Evolutionary conservation across 768 basidiomycete genomes (phyloP).

Genomic region (Omphalotus guepiniiformis): DNA sequence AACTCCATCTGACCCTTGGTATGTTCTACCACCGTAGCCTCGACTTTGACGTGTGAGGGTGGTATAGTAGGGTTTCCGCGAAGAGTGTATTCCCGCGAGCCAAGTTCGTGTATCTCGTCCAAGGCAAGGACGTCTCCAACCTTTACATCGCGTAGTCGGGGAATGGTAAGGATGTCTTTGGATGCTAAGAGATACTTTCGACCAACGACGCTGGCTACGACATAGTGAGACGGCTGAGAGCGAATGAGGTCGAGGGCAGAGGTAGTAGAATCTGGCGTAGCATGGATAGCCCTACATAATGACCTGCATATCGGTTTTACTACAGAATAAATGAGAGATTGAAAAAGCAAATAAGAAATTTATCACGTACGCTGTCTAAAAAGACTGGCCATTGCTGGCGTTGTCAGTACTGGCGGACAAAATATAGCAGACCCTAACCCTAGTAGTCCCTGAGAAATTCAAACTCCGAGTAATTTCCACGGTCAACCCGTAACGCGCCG

Average conservation of each 20-base stretch:
- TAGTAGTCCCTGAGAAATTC: not conserved
- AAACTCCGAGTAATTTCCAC: too few relatives aligned
- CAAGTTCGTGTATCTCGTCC: conserved; percentile 88
- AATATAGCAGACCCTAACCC: not conserved
- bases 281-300: conserved; percentile 18
- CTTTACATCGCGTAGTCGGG: conserved; percentile 77
- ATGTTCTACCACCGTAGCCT: conserved; percentile 95
- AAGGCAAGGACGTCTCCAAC: conserved; percentile 85
- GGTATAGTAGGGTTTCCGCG: conserved; percentile 74
- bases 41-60: conserved; percentile 59
- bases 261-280: conserved; percentile 36
- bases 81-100: conserved; percentile 92
- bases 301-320: conserved; percentile 5
- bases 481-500: not conserved
- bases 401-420: not conserved
- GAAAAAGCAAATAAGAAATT: not conserved
- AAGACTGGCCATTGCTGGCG: conserved; percentile 7
- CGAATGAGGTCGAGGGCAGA: conserved; percentile 77
- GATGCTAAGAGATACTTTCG: conserved; percentile 87
- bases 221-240: conserved; percentile 89
- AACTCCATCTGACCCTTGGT: conserved; percentile 92
- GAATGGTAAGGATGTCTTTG: conserved; percentile 90
- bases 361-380: conserved; percentile 6
- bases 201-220: conserved; percentile 84
- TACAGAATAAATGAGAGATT: not conserved